Conservation (phyloP, 441 rosid genomes). For the Biscutella auriculata region DNA sequence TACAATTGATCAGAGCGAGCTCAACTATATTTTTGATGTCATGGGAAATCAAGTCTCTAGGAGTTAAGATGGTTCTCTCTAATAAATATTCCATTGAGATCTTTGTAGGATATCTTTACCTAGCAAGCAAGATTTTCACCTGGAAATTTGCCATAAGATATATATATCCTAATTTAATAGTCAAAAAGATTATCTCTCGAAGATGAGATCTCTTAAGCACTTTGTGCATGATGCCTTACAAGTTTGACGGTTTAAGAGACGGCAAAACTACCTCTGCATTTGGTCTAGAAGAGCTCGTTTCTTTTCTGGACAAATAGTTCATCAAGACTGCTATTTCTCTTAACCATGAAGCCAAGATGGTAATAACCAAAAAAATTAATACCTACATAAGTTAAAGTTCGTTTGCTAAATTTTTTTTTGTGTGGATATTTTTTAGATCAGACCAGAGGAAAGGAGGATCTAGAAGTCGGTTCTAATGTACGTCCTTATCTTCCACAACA, state of each 20-base stretch:
- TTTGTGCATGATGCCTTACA: too few relatives aligned
- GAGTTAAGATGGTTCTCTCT: conserved; percentile 97
- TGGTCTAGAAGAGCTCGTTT: conserved; percentile 99
- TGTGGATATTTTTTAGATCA: too few relatives aligned
- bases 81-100: conserved; percentile 98
- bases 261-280: conserved; percentile 94
- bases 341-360: conserved; percentile 62
- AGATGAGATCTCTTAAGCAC: too few relatives aligned
- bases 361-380: too few relatives aligned
- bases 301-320: conserved; percentile 86
- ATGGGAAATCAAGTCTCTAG: conserved; percentile 88
- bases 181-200: too few relatives aligned
- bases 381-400: too few relatives aligned
- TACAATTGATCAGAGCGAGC: conserved; percentile 96
- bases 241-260: conserved; percentile 96
- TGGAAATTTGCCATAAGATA: conserved; percentile 93
- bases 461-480: conserved; percentile 16
- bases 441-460: conserved; percentile 14
- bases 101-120: conserved; percentile 97
- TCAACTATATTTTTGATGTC: conserved; percentile 99
- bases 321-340: conserved; percentile 72
- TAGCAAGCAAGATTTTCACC: conserved; percentile 83
- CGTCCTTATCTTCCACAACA: not conserved
- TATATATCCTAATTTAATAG: too few relatives aligned
- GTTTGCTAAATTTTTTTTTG: too few relatives aligned